Conservation (phyloP, 2,329 filamentous ascomycete species). For the Macroventuria anomochaeta region DNA sequence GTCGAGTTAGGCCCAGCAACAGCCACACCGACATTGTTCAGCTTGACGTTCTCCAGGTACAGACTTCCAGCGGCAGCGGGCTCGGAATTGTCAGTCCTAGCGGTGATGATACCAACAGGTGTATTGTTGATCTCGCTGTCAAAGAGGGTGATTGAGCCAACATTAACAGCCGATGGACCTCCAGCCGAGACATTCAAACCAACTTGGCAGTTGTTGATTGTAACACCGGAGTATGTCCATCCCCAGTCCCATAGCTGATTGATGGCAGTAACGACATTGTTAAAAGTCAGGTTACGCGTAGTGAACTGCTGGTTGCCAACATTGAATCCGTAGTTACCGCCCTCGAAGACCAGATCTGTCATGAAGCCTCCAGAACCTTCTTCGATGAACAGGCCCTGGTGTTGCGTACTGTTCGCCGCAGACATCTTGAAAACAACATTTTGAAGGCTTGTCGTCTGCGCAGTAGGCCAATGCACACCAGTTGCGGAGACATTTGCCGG, state of each 20-base stretch:
- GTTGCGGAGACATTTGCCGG: conserved; percentile 55
- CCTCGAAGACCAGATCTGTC: conserved; percentile 54
- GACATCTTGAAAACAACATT: conserved; percentile 56
- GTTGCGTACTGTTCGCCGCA: conserved; percentile 52
- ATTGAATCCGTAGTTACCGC: conserved; percentile 50
- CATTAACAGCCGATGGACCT: conserved; percentile 50
- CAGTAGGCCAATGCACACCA: conserved; percentile 55
- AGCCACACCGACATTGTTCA: conserved; percentile 55
- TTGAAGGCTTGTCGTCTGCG: conserved; percentile 55
- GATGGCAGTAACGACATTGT: conserved; percentile 60
- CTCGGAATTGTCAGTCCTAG: conserved; percentile 51
- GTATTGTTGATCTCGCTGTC: conserved; percentile 62
- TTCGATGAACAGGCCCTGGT: conserved; percentile 55
- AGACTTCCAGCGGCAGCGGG: conserved; percentile 57
- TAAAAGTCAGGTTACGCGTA: conserved; percentile 62
- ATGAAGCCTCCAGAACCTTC: conserved; percentile 55
- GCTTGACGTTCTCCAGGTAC: conserved; percentile 65
- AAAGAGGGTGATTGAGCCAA: conserved; percentile 64
- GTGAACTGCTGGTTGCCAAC: conserved; percentile 62
- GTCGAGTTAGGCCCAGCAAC: conserved; percentile 33
- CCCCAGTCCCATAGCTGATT: conserved; percentile 67
- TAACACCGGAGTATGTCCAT: conserved; percentile 61
- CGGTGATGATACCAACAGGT: conserved; percentile 58
- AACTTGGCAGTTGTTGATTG: conserved; percentile 59
- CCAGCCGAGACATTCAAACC: conserved; percentile 58